Evolutionary conservation across 306 rosid species (phyloP), one percentile per base, ranked within the genome.

Genomic region (Pyrus betulifolia): DNA sequence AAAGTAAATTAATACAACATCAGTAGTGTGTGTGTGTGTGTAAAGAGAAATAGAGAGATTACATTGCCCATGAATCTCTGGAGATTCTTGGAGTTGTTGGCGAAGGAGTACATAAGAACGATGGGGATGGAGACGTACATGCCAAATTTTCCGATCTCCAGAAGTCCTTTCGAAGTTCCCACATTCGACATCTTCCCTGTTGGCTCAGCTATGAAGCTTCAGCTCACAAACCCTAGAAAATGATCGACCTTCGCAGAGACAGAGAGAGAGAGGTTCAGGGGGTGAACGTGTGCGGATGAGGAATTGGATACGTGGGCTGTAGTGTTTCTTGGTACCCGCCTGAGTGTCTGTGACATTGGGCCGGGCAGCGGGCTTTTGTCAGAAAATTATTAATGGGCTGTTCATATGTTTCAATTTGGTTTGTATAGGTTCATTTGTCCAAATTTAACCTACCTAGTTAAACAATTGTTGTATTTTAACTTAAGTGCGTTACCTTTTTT

Each of bases 91-190:
- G 89, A 72, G 49, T 91, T 91, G 86, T 87, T 91, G 76, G 92
- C 93, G 77, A 87, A 91, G 44, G 83, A 18, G 84, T 88, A 89
- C 97, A 95, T 90, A 6, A 95, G 89, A 82, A 88, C 81, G 77
- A 95, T 81, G 22, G 98, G 97, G 25, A 95, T 33, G 22, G 89
- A 38, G 15, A 92, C 89, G 11, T 94, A 94, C 23, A 94, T 67
- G 30, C 95, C 98, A 69, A 94, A 94, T 89, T 94, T 94, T 0
- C 93, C 96, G 59, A 94, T 86, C 81, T 94, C 97, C 28, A 92
- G 85, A 72, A 94, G 72, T 66, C 96, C 96, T 79, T 90, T 94
- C 1, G 96, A 85, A 46, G 95, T 88, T 67, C 97, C 93, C 73
- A 91, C 5, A 6, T 86, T 82, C 1, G 96, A 93, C 97, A 89